Evolutionary conservation across 192 early-diverging fungal genomes (phyloP).

Genomic region (Coemansia sp.): DNA sequence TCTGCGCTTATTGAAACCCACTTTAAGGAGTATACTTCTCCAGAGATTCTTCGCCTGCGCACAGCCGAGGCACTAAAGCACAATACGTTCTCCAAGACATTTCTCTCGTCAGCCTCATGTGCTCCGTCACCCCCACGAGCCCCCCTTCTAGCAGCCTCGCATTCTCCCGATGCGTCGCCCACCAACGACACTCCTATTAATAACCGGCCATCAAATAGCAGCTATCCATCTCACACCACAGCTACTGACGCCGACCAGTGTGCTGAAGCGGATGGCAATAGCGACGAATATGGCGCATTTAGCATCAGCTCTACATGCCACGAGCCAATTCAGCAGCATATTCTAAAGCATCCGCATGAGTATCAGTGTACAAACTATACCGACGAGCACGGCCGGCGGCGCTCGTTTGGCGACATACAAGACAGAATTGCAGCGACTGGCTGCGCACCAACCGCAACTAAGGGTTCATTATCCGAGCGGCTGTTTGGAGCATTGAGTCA

Average conservation of each 20-base stretch:
- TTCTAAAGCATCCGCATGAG: neutral
- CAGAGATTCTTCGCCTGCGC: conserved; percentile 37
- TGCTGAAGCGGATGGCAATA: conserved; percentile 1
- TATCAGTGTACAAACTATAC: neutral
- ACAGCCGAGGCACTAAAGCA: conserved; percentile 11
- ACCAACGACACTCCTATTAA: neutral
- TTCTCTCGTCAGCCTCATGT: neutral
- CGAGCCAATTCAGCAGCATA: conserved; percentile 2
- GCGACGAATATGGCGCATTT: conserved; percentile 15
- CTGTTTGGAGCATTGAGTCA: conserved; percentile 9
- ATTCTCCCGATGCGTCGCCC: neutral
- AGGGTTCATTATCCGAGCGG: conserved; percentile 4
- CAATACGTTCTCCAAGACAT: neutral
- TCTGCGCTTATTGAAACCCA: conserved; percentile 2
- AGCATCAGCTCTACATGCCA: conserved; percentile 23
- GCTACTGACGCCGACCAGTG: conserved; percentile 11
- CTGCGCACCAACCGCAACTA: neutral
- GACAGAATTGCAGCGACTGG: neutral
- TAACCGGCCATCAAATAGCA: conserved; percentile 15
- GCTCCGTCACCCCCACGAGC: conserved; percentile 3
- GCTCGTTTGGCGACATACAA: conserved; percentile 1
- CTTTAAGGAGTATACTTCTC: conserved; percentile 36
- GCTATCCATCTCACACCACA: conserved; percentile 19
- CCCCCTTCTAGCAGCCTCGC: conserved; percentile 3
- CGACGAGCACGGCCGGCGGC: neutral